Base-by-base conservation (phyloP, 352 stramenopile species). In the Phytophthora pinifolia region DNA sequence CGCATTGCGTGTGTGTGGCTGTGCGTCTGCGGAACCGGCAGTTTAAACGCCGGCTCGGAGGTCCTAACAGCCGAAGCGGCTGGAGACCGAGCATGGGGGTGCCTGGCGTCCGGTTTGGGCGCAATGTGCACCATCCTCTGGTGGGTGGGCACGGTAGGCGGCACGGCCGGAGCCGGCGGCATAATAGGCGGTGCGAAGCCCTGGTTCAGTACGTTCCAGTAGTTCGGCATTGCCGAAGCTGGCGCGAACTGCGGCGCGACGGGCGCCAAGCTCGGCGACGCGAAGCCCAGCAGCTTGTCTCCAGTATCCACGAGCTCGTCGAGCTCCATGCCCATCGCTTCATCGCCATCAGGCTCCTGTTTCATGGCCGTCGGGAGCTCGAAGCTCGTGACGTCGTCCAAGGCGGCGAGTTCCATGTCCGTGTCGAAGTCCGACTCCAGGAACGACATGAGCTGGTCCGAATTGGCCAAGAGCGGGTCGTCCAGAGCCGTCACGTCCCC, bases 191-290 rank as follows among this genome's bases (percentile, higher is more conserved):
- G 65, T 1, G 67, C 57, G 14, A 87, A 65, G 0, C 72, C 79
- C 41, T 93, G 76, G 58, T 90, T 90, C 48, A 93, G 46, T 34
- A 93, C 81, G 62, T 92, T 90, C 83, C 83, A 93, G 54, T 93
- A 93, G 65, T 92, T 89, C 4, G 83, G 83, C 67, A 89, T 78
- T 7, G 83, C 82, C 17, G 83, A 89, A 30, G 79, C 70, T 15
- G 83, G 70, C 2, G 75, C 70, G 53, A 86, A 92, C 56, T 86
- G 69, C 4, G 64, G 49, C 9, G 50, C 27, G 3, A 59, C 41
- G 3, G 58, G 38, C 17, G 70, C 50, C 30, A 64, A 62, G 31
- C 53, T 59, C 35, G 61, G 34, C 8, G 29, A 29, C 10, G 20
- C 32, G 17, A 44, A 46, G 38, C n/a, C 25, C 8, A 18, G 31